Evolutionary conservation across 495 filamentous ascomycete species (phyloP), one percentile per base, ranked within the genome.

Genomic region (Annulohypoxylon moriforme): DNA sequence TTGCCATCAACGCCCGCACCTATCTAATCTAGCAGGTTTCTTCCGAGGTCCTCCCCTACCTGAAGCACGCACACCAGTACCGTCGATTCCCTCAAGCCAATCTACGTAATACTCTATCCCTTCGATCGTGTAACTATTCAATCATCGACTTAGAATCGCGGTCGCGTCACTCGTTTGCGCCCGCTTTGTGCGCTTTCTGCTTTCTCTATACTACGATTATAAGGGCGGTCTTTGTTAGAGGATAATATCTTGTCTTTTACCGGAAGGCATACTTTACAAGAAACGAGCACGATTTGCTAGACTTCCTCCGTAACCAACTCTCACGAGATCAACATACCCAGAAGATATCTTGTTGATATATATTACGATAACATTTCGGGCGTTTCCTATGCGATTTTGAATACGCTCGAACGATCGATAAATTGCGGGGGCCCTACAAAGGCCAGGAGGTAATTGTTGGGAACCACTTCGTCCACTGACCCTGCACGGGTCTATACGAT

Each of bases 111-210:
- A 50, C 56, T 53, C 16, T 59, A 31, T 22, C 34, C 68, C 42
- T 65, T 70, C 49, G 44, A 52, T 50, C 34, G 62, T 63, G 62
- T 56, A 63, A 60, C 65, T 64, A 50, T 68, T 58, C 53, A 27
- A 31, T 7, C 29, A 31, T 61, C 60, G 11, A 52, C 42, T 38
- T 68, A 64, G 20, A 25, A 53, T 49, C 16, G 58, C 44, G 60
- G 62, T 69, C 67, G 33, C 62, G 67, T 70, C 67, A 61, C 59
- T 72, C 69, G 65, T 72, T 72, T 68, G 55, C 38, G 53, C 42
- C 36, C 52, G 67, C 66, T 70, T 70, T 74, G 71, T 70, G 59
- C 40, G 29, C 36, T 40, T 47, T 38, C 46, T n/a, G 38, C 47
- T 44, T 59, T 50, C 33, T 22, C 46, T 42, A 31, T 18, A 50